Percentiles rank a stretch among this genome's conserved stretches.
phyloP scores from a whole-genome alignment of 371 early-diverging fungal species.

The Gilbertella persicaria region DNA sequence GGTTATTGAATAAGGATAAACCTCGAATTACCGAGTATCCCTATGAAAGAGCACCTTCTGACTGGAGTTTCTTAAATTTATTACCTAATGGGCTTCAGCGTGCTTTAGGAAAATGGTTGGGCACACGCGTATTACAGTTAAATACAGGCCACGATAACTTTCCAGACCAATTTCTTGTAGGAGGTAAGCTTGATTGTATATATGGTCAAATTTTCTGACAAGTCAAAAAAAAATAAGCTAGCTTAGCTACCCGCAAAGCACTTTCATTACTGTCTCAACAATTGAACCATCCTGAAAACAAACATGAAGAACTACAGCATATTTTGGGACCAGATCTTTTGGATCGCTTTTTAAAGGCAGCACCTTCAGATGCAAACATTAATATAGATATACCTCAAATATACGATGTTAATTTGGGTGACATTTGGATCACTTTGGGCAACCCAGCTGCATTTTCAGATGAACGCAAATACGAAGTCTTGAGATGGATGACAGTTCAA shows the following conservation, averaged over 20 bases:
- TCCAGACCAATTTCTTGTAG: constrained; percentile 63
- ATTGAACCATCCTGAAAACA: constrained; percentile 23
- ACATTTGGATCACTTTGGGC: constrained; percentile 59
- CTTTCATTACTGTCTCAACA: constrained; percentile 37
- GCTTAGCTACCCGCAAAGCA: constrained; percentile 50
- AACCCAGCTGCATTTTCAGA: constrained; percentile 31
- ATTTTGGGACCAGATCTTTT: constrained; percentile 51
- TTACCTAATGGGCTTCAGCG: constrained; percentile 52
- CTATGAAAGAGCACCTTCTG: constrained; percentile 42
- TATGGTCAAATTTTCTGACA: no score
- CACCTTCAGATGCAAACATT: constrained; percentile 22
- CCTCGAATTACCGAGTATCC: constrained; percentile 56
- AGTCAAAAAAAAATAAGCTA: no score
- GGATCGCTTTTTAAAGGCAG: constrained; percentile 34
- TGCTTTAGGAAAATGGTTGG: constrained; percentile 45
- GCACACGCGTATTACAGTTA: constrained; percentile 48
- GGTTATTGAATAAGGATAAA: constrained; percentile 45
- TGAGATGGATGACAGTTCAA: constrained; percentile 50
- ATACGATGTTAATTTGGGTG: constrained; percentile 52
- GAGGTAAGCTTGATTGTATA: no score
- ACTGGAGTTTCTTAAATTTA: constrained; percentile 44
- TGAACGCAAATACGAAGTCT: constrained; percentile 27
- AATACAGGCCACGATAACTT: constrained; percentile 56
- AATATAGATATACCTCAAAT: constrained; percentile 49
- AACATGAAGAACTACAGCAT: constrained; percentile 22